Conservation (phyloP, 2,329 filamentous ascomycete species). For the Helotiales sp. region DNA sequence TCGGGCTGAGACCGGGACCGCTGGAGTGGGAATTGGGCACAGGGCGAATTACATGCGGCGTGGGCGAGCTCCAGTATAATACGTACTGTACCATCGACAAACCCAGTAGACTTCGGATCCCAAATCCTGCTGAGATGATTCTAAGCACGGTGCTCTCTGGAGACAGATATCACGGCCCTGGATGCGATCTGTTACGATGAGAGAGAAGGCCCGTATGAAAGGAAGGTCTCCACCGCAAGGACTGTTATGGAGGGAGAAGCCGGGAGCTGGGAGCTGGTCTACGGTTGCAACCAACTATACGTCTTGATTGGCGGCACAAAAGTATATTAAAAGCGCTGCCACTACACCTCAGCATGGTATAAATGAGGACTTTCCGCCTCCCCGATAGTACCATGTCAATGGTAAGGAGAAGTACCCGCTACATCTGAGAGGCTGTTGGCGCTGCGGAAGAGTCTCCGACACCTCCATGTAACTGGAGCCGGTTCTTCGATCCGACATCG, state of each 20-base stretch:
- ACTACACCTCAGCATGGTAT: background rate
- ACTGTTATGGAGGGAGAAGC: too few relatives aligned
- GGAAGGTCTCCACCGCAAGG: too few relatives aligned
- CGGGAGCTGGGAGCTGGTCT: too few relatives aligned
- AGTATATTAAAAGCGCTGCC: too few relatives aligned
- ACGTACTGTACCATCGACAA: background rate
- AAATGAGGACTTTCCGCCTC: background rate
- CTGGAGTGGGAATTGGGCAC: background rate
- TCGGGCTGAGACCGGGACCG: background rate
- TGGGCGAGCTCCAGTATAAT: too few relatives aligned
- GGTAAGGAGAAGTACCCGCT: background rate
- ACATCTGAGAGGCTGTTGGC: background rate
- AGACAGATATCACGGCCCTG: background rate
- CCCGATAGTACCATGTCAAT: background rate
- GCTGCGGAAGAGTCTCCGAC: background rate
- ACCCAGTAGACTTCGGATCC: background rate
- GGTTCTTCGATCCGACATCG: conserved; percentile 17
- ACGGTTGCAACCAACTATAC: too few relatives aligned
- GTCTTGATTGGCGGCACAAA: too few relatives aligned
- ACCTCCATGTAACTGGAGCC: background rate
- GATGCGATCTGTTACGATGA: too few relatives aligned
- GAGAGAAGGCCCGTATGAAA: too few relatives aligned
- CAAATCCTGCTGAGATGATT: background rate
- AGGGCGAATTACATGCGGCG: background rate
- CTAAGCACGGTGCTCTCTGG: background rate